Evolutionary conservation across 441 rosid genomes (phyloP), one percentile per base, ranked within the genome.

Genomic region (Francoa sonchifolia): DNA sequence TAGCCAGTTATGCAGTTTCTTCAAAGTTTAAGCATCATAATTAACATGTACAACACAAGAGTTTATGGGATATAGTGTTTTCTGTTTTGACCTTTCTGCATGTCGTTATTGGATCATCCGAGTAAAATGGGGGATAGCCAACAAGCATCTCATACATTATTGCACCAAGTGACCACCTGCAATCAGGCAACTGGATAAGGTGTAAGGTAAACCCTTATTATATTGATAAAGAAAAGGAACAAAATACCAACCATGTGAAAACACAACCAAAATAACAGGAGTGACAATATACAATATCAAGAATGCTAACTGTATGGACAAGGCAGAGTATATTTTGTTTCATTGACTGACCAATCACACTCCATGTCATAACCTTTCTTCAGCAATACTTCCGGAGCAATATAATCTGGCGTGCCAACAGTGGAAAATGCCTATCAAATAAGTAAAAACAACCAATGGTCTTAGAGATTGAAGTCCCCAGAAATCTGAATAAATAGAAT

Each of bases 291-390:
- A n/a, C n/a, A n/a, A n/a, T n/a, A n/a, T n/a, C n/a, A n/a, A n/a
- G n/a, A n/a, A n/a, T n/a, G n/a, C n/a, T n/a, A n/a, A n/a, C n/a
- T n/a, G n/a, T n/a, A n/a, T n/a, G n/a, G n/a, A n/a, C n/a, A n/a
- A n/a, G n/a, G n/a, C n/a, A n/a, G n/a, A n/a, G n/a, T n/a, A n/a
- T n/a, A n/a, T n/a, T n/a, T n/a, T n/a, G n/a, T n/a, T n/a, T n/a
- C n/a, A 41, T 41, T 10, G 17, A 75, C 94, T 72, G 48, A 84
- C 97, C 97, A 89, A 64, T 89, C 97, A 58, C 97, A 89, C 58
- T 89, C 97, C 88, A 76, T 79, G 79, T 95, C 95, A 67, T 89
- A 89, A 63, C 95, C 97, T 66, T 84, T 89, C 90, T 89, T 89
- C 68, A 84, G 66, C 47, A 89, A 71, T 38, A 89, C 94, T 70